Evolutionary conservation across 257 asterid species (phyloP).

Genomic region (Anisodus acutangulus): DNA sequence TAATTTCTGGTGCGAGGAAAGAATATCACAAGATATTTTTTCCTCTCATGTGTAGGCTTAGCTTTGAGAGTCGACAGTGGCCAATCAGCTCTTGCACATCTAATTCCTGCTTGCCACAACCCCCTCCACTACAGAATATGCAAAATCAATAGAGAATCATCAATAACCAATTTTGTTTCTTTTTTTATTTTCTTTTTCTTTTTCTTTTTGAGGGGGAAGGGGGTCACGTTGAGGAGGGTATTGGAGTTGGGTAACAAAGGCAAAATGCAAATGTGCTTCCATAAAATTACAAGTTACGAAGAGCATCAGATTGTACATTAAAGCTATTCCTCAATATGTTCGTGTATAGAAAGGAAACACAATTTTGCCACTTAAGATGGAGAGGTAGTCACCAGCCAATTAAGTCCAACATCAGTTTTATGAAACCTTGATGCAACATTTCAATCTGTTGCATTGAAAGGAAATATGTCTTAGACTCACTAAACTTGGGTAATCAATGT

Average conservation of each 20-base stretch:
- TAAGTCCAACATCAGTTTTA: constrained; percentile 14
- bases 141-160: constrained; percentile 34
- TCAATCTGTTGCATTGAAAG: constrained; percentile 18
- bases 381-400: not conserved
- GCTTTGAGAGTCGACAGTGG: constrained; percentile 88
- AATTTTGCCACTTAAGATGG: not conserved
- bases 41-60: constrained; percentile 94
- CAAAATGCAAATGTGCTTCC: constrained; percentile 18
- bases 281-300: not conserved
- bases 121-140: constrained; percentile 85
- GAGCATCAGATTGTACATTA: constrained; percentile 8
- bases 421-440: not conserved
- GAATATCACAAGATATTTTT: constrained; percentile 89
- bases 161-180: constrained; percentile 19
- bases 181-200: not conserved
- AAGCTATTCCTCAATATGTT: not conserved
- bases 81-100: constrained; percentile 92
- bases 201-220: not conserved
- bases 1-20: constrained; percentile 88
- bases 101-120: constrained; percentile 96
- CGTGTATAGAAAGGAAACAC: not conserved
- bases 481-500: not conserved
- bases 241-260: constrained; percentile 17
- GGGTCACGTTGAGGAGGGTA: not conserved
- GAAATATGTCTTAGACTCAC: not conserved